These are phyloP conservation scores for Phylloporus arenicola DNA, from an alignment of 768 basidiomycete genomes.

Conservation along the genomic window DNA sequence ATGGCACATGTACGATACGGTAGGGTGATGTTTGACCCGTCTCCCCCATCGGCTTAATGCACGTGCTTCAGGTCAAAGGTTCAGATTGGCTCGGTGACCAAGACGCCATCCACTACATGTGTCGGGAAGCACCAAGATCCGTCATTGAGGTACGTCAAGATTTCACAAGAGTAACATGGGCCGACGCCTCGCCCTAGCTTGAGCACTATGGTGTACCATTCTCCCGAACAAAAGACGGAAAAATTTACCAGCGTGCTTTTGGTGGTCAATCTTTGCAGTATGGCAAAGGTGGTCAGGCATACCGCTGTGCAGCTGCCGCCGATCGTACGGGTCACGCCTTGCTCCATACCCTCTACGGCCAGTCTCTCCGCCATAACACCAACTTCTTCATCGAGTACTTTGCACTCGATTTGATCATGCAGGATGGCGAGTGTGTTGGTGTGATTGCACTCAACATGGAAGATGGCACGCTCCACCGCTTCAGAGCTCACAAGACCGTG, in stretches of 20 bases:
- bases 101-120: constrained; percentile 99
- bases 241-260: constrained; percentile 99
- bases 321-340: constrained; percentile 98
- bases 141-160: constrained; percentile 71
- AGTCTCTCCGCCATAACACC: constrained; percentile 97
- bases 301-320: constrained; percentile 97
- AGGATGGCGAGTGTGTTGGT: constrained; percentile 98
- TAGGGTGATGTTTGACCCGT: constrained; percentile 34
- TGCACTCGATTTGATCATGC: constrained; percentile 98
- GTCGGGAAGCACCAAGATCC: constrained; percentile 89
- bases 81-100: constrained; percentile 99
- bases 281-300: constrained; percentile 98
- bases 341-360: constrained; percentile 97
- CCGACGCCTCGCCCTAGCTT: constrained; percentile 47
- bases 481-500: constrained; percentile 97
- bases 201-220: constrained; percentile 99
- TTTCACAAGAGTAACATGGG: not conserved
- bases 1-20: constrained; percentile 98
- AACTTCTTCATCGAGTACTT: constrained; percentile 99
- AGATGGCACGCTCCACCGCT: constrained; percentile 97
- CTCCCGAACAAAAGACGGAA: constrained; percentile 96
- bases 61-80: constrained; percentile 79
- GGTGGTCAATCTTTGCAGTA: constrained; percentile 96
- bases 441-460: constrained; percentile 99
- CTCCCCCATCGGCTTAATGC: constrained; percentile 11